These are phyloP conservation scores for Plasmodium blacklocki DNA, from an alignment of 169 alveolate species.

Conservation along the genomic window DNA sequence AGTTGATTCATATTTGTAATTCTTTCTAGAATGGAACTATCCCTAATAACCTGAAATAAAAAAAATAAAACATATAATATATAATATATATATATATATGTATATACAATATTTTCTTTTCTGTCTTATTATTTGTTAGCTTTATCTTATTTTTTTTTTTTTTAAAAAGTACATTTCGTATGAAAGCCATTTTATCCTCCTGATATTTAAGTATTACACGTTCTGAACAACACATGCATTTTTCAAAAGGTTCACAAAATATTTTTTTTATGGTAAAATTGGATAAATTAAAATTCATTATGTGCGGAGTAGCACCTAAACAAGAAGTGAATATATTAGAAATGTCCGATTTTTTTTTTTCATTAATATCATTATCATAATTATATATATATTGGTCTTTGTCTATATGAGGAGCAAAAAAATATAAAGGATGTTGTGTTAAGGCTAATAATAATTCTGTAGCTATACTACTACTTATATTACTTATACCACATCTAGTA, in stretches of 20 bases:
- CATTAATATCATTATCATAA: neutral
- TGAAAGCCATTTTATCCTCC: slow-evolving; percentile 49
- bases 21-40: slow-evolving; percentile 45
- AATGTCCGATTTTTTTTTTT: neutral
- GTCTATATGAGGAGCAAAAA: slow-evolving; percentile 79
- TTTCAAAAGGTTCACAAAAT: slow-evolving; percentile 77
- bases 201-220: slow-evolving; percentile 57
- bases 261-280: slow-evolving; percentile 70
- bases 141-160: neutral
- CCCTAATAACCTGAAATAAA: slow-evolving; percentile 39
- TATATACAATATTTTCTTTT: neutral
- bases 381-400: slow-evolving; percentile 40
- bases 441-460: slow-evolving; percentile 80
- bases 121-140: neutral
- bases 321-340: slow-evolving; percentile 70
- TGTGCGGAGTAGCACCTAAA: slow-evolving; percentile 84
- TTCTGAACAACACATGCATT: slow-evolving; percentile 84
- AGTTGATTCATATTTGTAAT: slow-evolving; percentile 27
- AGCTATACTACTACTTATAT: slow-evolving; percentile 83
- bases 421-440: slow-evolving; percentile 80
- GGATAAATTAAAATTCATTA: slow-evolving; percentile 78
- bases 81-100: neutral
- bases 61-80: neutral
- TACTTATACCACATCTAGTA: slow-evolving; percentile 78
- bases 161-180: slow-evolving; percentile 50